These are phyloP conservation scores for Trichoderma sp. DNA, from an alignment of 2,329 filamentous ascomycete genomes.

Conservation along the genomic window DNA sequence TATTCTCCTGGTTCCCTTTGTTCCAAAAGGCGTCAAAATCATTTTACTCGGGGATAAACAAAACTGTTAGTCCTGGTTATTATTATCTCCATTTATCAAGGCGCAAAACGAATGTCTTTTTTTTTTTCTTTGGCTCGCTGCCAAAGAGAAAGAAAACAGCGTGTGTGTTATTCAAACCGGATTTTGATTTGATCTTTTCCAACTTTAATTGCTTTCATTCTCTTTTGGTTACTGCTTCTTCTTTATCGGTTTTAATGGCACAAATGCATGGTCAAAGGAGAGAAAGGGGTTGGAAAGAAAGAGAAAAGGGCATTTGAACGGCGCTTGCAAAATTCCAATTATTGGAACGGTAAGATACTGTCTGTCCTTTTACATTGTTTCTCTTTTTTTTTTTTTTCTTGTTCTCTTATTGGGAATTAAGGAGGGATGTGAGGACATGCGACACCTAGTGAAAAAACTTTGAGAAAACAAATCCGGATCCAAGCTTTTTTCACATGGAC, in stretches of 20 bases:
- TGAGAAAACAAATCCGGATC: background rate
- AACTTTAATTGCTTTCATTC: background rate
- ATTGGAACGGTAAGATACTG: constrained; percentile 5
- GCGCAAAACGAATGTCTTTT: background rate
- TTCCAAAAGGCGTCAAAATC: constrained; percentile 3
- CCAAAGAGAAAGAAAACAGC: background rate
- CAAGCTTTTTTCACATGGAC: constrained; percentile 10
- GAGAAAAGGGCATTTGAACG: background rate
- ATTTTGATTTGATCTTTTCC: background rate
- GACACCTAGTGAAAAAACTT: constrained; percentile 13
- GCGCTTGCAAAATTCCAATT: background rate
- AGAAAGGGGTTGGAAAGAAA: background rate
- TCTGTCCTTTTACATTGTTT: background rate
- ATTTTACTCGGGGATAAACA: constrained; percentile 1
- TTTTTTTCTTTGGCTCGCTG: background rate
- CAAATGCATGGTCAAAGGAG: background rate
- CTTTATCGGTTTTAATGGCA: background rate
- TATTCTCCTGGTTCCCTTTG: background rate
- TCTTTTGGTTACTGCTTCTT: background rate
- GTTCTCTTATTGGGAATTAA: background rate
- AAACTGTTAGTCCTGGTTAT: background rate
- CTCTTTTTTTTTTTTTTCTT: background rate
- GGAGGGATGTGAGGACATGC: background rate
- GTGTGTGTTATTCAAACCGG: constrained; percentile 2
- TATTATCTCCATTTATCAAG: constrained; percentile 3